Evolutionary conservation across 371 early-diverging fungal species (phyloP).

Genomic region (Rhizopus delemar): DNA sequence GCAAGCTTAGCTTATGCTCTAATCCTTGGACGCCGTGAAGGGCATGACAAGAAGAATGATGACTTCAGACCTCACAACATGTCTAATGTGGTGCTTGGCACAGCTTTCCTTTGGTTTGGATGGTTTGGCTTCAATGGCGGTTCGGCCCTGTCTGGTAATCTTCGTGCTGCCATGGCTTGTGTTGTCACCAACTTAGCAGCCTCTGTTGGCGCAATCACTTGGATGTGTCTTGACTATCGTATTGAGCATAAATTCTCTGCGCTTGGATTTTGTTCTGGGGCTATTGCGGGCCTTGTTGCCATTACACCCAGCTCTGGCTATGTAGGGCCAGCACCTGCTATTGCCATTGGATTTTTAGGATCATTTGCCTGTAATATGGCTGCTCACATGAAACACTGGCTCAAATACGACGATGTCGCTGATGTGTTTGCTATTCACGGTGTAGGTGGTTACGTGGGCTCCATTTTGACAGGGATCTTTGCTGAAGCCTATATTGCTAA

Average conservation of each 20-base stretch:
- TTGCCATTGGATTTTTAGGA: constrained; percentile 78
- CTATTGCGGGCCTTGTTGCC: constrained; percentile 91
- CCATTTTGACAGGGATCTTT: constrained; percentile 87
- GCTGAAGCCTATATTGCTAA: constrained; percentile 74
- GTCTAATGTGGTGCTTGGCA: constrained; percentile 85
- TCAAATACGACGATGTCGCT: constrained; percentile 87
- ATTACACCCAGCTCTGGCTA: constrained; percentile 93
- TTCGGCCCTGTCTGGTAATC: constrained; percentile 77
- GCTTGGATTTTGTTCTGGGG: constrained; percentile 90
- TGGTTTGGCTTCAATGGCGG: constrained; percentile 92
- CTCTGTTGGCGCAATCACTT: constrained; percentile 79
- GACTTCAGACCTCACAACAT: constrained; percentile 88
- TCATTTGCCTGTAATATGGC: constrained; percentile 78
- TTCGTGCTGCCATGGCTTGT: constrained; percentile 85
- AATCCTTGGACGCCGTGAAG: constrained; percentile 78
- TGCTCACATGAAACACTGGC: constrained; percentile 71
- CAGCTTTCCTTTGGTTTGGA: constrained; percentile 89
- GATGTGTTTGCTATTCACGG: constrained; percentile 90
- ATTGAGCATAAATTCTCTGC: constrained; percentile 78
- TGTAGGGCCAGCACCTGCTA: constrained; percentile 79
- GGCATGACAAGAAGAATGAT: constrained; percentile 34
- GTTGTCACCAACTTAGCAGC: constrained; percentile 86
- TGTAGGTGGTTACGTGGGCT: constrained; percentile 84
- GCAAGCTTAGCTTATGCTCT: constrained; percentile 87
- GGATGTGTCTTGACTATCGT: constrained; percentile 82